Conservation (phyloP, 1,284 basidiomycete species). For the Heterobasidion parviporum region DNA sequence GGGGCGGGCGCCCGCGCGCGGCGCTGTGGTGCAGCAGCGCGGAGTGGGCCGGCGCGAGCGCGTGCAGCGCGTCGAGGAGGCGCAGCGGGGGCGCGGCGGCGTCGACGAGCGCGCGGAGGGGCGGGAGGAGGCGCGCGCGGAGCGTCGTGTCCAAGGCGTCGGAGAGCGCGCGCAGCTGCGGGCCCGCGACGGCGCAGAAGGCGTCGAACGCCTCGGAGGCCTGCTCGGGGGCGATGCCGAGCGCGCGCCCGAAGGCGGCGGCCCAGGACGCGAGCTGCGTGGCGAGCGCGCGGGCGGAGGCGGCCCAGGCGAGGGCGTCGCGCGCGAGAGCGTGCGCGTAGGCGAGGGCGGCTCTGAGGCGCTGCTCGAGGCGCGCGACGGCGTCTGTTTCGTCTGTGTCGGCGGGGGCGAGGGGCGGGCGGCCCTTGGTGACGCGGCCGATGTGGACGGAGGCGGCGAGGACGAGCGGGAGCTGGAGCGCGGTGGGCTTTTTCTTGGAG, state of each 20-base stretch:
- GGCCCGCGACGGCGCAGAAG: constrained; percentile 51
- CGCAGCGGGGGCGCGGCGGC: constrained; percentile 54
- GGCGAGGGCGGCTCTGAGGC: constrained; percentile 29
- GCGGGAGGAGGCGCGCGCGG: constrained; percentile 42
- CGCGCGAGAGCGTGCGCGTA: constrained; percentile 45
- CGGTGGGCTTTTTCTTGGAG: too few relatives aligned
- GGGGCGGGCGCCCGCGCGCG: constrained; percentile 53
- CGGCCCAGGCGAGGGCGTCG: constrained; percentile 52
- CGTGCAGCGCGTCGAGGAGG: constrained; percentile 60
- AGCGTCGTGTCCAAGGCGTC: constrained; percentile 43
- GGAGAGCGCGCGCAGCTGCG: constrained; percentile 44
- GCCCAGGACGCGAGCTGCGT: constrained; percentile 51
- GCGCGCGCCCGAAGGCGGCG: constrained; percentile 53
- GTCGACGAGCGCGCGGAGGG: constrained; percentile 45
- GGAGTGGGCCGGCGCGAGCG: constrained; percentile 59
- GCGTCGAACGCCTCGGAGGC: constrained; percentile 65
- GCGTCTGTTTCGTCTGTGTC: too few relatives aligned
- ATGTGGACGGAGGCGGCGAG: constrained; percentile 47
- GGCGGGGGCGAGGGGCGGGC: not conserved
- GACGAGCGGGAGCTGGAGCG: constrained; percentile 28
- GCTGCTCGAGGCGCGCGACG: too few relatives aligned
- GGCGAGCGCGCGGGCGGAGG: constrained; percentile 36
- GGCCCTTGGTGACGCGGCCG: constrained; percentile 27
- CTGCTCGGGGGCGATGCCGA: constrained; percentile 46
- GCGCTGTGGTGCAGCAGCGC: constrained; percentile 56